Evolutionary conservation across 106 monocot species (phyloP).

Genomic region (Vanilla planifolia): DNA sequence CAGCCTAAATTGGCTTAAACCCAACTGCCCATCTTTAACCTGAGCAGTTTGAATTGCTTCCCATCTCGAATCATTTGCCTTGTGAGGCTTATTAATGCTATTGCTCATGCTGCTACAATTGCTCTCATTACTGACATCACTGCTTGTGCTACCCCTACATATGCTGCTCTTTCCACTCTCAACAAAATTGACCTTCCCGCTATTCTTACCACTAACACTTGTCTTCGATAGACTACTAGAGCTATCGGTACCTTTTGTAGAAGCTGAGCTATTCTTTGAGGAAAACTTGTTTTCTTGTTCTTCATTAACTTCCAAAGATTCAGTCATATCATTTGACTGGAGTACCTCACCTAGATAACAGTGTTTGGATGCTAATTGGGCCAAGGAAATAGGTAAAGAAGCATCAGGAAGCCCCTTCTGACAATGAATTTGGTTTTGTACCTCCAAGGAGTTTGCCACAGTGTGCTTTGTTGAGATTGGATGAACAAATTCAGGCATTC

Average conservation of each 20-base stretch:
- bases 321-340: background rate
- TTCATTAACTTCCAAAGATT: background rate
- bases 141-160: conserved; percentile 14
- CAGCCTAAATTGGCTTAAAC: conserved; percentile 16
- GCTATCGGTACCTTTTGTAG: conserved; percentile 9
- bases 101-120: conserved; percentile 10
- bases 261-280: conserved; percentile 4
- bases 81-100: conserved; percentile 20
- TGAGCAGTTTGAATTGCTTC: conserved; percentile 15
- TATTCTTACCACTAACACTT: conserved; percentile 20
- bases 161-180: conserved; percentile 31
- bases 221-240: conserved; percentile 10
- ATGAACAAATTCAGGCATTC: background rate
- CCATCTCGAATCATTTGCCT: conserved; percentile 19
- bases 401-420: background rate
- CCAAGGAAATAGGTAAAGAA: background rate
- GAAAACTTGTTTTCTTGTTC: conserved; percentile 12
- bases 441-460: background rate
- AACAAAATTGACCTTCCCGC: conserved; percentile 17
- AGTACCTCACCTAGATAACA: background rate
- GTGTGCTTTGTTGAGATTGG: background rate
- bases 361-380: background rate
- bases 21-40: conserved; percentile 7
- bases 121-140: conserved; percentile 19
- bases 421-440: background rate